Percentiles rank a stretch among this genome's conserved stretches.
phyloP scores from a whole-genome alignment of 106 monocot genomes.

The Allium fistulosum region DNA sequence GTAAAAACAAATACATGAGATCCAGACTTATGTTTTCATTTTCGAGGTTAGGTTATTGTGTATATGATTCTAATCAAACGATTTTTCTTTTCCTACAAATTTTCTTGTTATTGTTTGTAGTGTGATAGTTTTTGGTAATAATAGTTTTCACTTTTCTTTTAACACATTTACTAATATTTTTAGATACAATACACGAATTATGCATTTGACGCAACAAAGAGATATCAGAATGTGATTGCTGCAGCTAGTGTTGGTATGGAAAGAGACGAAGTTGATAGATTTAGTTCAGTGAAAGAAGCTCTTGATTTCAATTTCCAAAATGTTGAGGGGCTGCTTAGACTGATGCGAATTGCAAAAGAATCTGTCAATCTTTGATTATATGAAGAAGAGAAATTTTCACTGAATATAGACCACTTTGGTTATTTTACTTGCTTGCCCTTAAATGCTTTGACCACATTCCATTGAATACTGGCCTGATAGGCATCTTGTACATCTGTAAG shows the following conservation, averaged over 20 bases:
- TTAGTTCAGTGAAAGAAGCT: constrained; percentile 37
- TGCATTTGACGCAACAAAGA: constrained; percentile 49
- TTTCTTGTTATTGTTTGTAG: constrained; percentile 3
- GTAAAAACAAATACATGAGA: background rate
- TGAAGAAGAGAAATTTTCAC: background rate
- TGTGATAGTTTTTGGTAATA: too few relatives aligned
- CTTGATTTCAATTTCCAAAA: constrained; percentile 69
- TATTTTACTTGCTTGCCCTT: constrained; percentile 5
- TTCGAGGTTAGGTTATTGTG: background rate
- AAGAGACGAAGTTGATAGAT: constrained; percentile 20
- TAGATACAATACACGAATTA: constrained; percentile 12
- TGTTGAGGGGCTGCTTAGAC: constrained; percentile 42
- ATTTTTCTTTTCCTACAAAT: constrained; percentile 1
- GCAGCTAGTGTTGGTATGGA: constrained; percentile 25
- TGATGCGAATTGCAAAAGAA: constrained; percentile 52
- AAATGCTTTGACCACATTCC: constrained; percentile 1
- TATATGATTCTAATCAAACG: background rate
- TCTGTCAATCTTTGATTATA: constrained; percentile 24
- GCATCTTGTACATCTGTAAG: constrained; percentile 13
- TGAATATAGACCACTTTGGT: background rate
- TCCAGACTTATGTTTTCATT: background rate
- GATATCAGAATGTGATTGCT: constrained; percentile 37
- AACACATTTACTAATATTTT: background rate
- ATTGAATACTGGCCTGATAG: background rate
- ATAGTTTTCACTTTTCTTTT: background rate